Conservation (phyloP, 352 stramenopile species). For the Globisporangium emineosum region DNA sequence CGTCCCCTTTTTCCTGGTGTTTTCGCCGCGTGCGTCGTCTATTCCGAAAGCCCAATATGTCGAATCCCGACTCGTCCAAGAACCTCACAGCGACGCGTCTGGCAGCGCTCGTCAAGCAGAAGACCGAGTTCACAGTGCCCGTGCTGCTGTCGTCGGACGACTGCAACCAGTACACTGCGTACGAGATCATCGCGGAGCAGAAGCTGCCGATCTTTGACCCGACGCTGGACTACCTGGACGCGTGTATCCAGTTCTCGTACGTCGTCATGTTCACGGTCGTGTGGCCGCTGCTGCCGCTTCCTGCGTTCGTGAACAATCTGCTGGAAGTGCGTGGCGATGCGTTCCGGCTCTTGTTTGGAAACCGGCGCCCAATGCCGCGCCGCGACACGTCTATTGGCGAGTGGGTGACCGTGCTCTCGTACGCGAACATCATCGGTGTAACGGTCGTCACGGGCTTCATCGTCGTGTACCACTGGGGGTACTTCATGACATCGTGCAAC, state of each 20-base stretch:
- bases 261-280: slow-evolving; percentile 90
- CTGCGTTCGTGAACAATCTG: slow-evolving; percentile 87
- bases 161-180: slow-evolving; percentile 83
- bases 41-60: slow-evolving; percentile 21
- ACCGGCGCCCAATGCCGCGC: slow-evolving; percentile 77
- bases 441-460: slow-evolving; percentile 80
- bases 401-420: slow-evolving; percentile 80
- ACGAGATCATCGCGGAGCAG: slow-evolving; percentile 81
- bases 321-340: slow-evolving; percentile 83
- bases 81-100: slow-evolving; percentile 68
- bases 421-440: slow-evolving; percentile 85
- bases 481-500: slow-evolving; percentile 75
- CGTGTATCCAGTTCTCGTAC: slow-evolving; percentile 89
- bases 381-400: slow-evolving; percentile 81
- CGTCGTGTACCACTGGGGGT: slow-evolving; percentile 82
- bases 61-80: slow-evolving; percentile 20
- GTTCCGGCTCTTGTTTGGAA: slow-evolving; percentile 77
- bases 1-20: slow-evolving; percentile 59
- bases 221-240: slow-evolving; percentile 85
- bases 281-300: slow-evolving; percentile 84
- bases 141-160: slow-evolving; percentile 76
- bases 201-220: slow-evolving; percentile 83
- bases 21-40: slow-evolving; percentile 34
- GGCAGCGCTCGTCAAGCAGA: slow-evolving; percentile 60
- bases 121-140: slow-evolving; percentile 62